Evolutionary conservation across 495 filamentous ascomycete species (phyloP), one percentile per base, ranked within the genome.

Genomic region (Evernia prunastri): DNA sequence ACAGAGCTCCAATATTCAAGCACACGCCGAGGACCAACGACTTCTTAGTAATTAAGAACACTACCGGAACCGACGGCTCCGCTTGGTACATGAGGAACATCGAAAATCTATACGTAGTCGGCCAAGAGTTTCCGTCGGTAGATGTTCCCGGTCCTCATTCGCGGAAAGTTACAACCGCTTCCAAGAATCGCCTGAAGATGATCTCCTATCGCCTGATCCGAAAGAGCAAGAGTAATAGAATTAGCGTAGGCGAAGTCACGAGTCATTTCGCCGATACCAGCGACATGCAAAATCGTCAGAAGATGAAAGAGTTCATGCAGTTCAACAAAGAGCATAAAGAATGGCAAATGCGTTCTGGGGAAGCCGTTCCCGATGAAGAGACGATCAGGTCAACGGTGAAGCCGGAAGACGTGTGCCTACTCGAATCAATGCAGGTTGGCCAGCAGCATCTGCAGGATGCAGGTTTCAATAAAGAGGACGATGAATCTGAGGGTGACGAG

Each of bases 351-450:
- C 80, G 78, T 11, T 74, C 82, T 20, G 81, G 86, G 1, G 89
- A 97, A 67, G 77, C 81, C 0, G 76, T 90, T 56, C 89, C 91
- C 27, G 89, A 93, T 57, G 87, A 90, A 67, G 77, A 87, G 37
- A 84, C 83, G 2, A 88, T 97, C 51, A 84, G 92, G 35, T 76
- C 83, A 20, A 91, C 92, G 87, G 88, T 99, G 56, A 90, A 91
- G 63, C 95, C 94, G 0, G 94, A 99, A 74, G 93, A 97, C 67
- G 87, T 97, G 4, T 97, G 92, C 75, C 75, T 96, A 42, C 79
- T 97, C 6, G 92, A 99, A 70, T 89, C 94, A 2, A 97, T 97
- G 94, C 93, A 97, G 74, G 89, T 96, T 57, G 94, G 94, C 36
- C 83, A 89, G 49, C 86, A 89, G 61, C 86, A 91, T 71, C 85